Evolutionary conservation across 2,329 filamentous ascomycete species (phyloP), one percentile per base, ranked within the genome.

Genomic region (Ophiosphaerella korrae): DNA sequence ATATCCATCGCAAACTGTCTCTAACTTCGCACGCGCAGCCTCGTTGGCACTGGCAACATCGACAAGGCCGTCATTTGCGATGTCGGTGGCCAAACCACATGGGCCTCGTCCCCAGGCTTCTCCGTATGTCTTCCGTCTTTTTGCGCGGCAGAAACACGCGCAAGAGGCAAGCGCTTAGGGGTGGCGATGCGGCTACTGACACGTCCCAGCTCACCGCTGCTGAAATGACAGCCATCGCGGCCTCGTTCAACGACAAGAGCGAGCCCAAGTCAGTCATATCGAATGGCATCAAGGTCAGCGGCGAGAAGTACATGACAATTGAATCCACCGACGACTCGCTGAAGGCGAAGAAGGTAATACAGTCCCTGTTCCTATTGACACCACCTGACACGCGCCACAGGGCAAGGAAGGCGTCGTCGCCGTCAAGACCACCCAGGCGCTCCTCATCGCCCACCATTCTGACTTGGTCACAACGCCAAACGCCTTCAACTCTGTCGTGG

Each of bases 401-500:
- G 91, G 89, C 66, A 90, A 88, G 73, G 84, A 88, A 72, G 94
- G 94, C 61, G 78, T 96, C 68, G 82, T 88, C 71, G 84, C 94
- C 66, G 87, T 87, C 77, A 96, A 95, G 82, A 95, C 93, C 68
- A 87, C 83, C 70, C 88, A 95, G 78, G 90, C 92, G 64, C 87
- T 97, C 74, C 84, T 99, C 72, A 78, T 99, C 73, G 89, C 86
- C 64, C 91, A 96, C 81, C 91, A 97, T 82, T 82, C 81, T 62
- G 90, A 96, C 74, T 74, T 75, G 56, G 79, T 87, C 63, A 82
- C 89, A 74, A 89, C 89, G 45, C 87, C 90, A 72, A 87, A 88
- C 74, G 87, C 90, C 57, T 87, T 87, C 66, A 84, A 84, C 73
- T 90, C 89, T 42, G 89, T 96, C 62, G 89, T 93, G 80, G 82